phyloP scores from a whole-genome alignment of 2,329 filamentous ascomycete genomes.

The Ophiostoma sp. region DNA sequence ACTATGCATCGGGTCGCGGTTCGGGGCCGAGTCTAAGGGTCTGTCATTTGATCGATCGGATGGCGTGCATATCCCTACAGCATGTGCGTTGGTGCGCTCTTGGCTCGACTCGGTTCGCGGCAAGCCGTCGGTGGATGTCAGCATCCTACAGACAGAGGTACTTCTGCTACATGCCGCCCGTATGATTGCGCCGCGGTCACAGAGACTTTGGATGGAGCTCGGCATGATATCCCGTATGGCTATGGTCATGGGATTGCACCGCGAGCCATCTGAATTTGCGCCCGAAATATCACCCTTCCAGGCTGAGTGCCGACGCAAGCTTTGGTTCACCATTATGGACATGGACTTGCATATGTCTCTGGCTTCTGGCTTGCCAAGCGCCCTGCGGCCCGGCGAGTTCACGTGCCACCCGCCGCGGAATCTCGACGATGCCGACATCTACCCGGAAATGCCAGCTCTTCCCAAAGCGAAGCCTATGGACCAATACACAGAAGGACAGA shows the following conservation, averaged over 20 bases:
- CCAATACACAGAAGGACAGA: slow-evolving; percentile 47
- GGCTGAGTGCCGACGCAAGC: slow-evolving; percentile 48
- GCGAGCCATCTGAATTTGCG: slow-evolving; percentile 50
- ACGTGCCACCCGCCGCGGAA: slow-evolving; percentile 50
- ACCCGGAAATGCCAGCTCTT: slow-evolving; percentile 44
- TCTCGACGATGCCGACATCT: slow-evolving; percentile 48
- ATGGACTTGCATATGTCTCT: slow-evolving; percentile 52
- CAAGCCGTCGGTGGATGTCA: slow-evolving; percentile 49
- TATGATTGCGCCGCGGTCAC: slow-evolving; percentile 44
- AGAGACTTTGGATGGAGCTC: slow-evolving; percentile 51
- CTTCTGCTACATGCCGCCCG: slow-evolving; percentile 49
- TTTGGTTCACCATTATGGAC: slow-evolving; percentile 54
- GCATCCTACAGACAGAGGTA: slow-evolving; percentile 49
- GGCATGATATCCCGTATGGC: slow-evolving; percentile 52
- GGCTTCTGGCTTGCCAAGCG: slow-evolving; percentile 46
- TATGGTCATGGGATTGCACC: slow-evolving; percentile 55
- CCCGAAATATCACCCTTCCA: slow-evolving; percentile 44
- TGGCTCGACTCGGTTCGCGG: slow-evolving; percentile 50
- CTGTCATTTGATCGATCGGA: slow-evolving; percentile 43
- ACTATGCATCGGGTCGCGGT: slow-evolving; percentile 49
- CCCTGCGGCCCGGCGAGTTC: slow-evolving; percentile 49
- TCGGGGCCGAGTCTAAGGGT: slow-evolving; percentile 46
- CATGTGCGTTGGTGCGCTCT: slow-evolving; percentile 48
- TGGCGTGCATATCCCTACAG: slow-evolving; percentile 53
- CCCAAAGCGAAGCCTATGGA: slow-evolving; percentile 48